Base-by-base conservation (phyloP, 2,329 filamentous ascomycete species). In the Colletotrichum caudatum region DNA sequence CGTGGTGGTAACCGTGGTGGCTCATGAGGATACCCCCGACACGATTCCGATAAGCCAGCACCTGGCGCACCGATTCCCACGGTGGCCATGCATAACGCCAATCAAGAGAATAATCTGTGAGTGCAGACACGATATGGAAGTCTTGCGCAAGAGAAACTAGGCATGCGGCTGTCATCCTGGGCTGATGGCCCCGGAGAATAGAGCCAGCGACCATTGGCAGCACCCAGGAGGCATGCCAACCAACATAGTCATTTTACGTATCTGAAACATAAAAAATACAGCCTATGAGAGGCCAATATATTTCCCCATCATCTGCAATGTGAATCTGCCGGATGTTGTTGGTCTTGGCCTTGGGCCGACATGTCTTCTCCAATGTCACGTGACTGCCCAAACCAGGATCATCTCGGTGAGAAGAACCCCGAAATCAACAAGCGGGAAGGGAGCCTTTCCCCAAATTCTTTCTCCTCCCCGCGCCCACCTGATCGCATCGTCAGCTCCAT, bases 401-500 rank as follows among this genome's bases (percentile, higher is more conserved):
- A 18, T 64, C 14, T 69, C 48, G 54, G 60, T 64, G 59, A 64
- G 7, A 46, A 54, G 44, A 56, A 48, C 53, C 59, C 65, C 46
- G 53, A 60, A 64, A 64, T 54, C 26, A 63, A n/a, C 59, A 26
- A 44, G 54, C 54, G 57, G 7, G 12, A 41, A 58, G 7, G 12
- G 26, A 58, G 66, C 51, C 61, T 23, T 66, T 23, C 11, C 29
- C 35, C 9, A 39, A 14, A 41, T 35, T 11, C 23, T 6, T 2
- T n/a, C 16, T 26, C 37, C 9, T 41, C 35, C 46, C n/a, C 58
- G 51, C 39, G 65, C 51, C 39, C 39, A 37, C 23, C 12, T 23
- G 26, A 35, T 18, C 39, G 8, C n/a, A 62, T 62, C 58, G n/a
- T 29, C 33, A 44, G n/a, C 64, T 59, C 74, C 73, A 84, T 84